Conservation (phyloP, 371 early-diverging fungal genomes). For the Haplosporangium sp. region DNA sequence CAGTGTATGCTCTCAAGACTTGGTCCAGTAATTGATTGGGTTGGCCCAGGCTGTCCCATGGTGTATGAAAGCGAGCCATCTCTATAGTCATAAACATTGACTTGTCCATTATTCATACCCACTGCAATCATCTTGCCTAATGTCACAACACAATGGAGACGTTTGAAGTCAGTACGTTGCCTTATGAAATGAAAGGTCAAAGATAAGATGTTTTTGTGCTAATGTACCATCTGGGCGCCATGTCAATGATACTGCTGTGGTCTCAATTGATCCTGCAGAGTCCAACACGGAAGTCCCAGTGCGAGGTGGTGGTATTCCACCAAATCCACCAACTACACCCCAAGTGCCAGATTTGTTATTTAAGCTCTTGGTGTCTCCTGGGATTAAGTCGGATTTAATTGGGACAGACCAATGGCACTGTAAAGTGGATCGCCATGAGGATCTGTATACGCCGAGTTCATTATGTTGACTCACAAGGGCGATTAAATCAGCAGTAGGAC, state of each 20-base stretch:
- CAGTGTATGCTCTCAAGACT: constrained; percentile 2
- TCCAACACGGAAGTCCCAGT: neutral
- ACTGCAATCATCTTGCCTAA: constrained; percentile 50
- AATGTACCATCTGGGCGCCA: constrained; percentile 50
- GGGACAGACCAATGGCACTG: constrained; percentile 38
- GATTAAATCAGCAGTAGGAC: constrained; percentile 45
- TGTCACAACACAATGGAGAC: neutral
- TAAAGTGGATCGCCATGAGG: constrained; percentile 50
- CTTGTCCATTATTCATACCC: constrained; percentile 29
- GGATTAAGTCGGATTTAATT: neutral
- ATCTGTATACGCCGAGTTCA: constrained; percentile 41
- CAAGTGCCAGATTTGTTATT: neutral
- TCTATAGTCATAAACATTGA: constrained; percentile 41
- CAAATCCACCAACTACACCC: neutral
- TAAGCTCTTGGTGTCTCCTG: neutral
- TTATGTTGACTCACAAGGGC: constrained; percentile 42
- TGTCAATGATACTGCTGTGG: constrained; percentile 31
- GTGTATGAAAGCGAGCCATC: constrained; percentile 25
- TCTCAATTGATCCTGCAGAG: neutral
- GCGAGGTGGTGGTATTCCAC: neutral
- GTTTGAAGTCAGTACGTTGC: neutral
- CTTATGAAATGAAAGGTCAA: neutral
- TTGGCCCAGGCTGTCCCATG: neutral
- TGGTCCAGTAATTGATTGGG: neutral
- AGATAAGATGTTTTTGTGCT: neutral